Percentiles rank a stretch among this genome's conserved stretches.
These are phyloP conservation scores for Albophoma yamanashiensis DNA, from an alignment of 2,329 filamentous ascomycete species.

Conservation along the genomic window DNA sequence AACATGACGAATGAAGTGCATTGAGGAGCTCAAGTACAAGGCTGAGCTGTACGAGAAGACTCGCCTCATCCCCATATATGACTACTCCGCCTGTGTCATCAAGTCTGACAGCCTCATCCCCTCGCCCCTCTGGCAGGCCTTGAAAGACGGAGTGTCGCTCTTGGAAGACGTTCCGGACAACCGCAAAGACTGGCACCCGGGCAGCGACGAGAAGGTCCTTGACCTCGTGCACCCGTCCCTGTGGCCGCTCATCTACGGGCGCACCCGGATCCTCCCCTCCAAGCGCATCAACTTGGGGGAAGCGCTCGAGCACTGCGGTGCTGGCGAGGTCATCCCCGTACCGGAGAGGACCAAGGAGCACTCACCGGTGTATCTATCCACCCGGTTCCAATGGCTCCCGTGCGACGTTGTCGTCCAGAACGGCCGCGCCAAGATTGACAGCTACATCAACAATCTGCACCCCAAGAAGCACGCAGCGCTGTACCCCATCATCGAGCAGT, in stretches of 20 bases:
- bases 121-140: slow-evolving; percentile 14
- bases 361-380: too few relatives aligned
- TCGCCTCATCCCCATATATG: slow-evolving; percentile 20
- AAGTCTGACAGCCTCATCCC: slow-evolving; percentile 22
- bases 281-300: slow-evolving; percentile 23
- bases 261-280: slow-evolving; percentile 21
- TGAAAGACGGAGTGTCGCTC: slow-evolving; percentile 29
- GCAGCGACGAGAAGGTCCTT: slow-evolving; percentile 43
- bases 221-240: slow-evolving; percentile 55
- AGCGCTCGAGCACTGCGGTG: slow-evolving; percentile 22
- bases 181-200: slow-evolving; percentile 50
- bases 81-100: slow-evolving; percentile 18
- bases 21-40: slow-evolving; percentile 20
- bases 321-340: slow-evolving; percentile 17
- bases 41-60: slow-evolving; percentile 20
- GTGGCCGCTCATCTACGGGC: slow-evolving; percentile 47
- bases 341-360: not conserved
- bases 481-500: too few relatives aligned
- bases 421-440: too few relatives aligned
- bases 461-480: too few relatives aligned
- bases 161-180: slow-evolving; percentile 42
- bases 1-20: slow-evolving; percentile 11
- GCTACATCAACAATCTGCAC: too few relatives aligned
- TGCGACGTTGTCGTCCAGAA: too few relatives aligned
- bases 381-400: too few relatives aligned